Base-by-base conservation (phyloP, 1,139 yeast species). In the Scheffersomyces lignicola region DNA sequence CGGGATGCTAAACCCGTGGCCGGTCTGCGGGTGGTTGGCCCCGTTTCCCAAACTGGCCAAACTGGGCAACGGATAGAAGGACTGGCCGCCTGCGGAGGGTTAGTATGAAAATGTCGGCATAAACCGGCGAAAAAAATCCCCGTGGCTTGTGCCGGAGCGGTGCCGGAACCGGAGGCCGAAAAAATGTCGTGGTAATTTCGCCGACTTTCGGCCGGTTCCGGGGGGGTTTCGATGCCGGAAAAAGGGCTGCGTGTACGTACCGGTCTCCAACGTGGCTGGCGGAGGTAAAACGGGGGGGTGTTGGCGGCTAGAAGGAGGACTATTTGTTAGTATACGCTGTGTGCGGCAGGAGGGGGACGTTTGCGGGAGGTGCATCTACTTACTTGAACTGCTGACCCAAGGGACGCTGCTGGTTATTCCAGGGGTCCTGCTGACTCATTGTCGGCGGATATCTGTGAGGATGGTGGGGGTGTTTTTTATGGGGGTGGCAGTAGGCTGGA, bases 281-380 rank as follows among this genome's bases (percentile, higher is more conserved):
- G 80, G 80, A 2, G 80, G 80, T 42, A 76, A 68, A 22, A 74
- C 76, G 7, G 80, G 77, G 10, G 78, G 76, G 39, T 65, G 69
- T 51, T 60, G 76, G 49, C 75, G 75, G 45, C 69, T 64, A 48
- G 32, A 37, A 18, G 13, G 22, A n/a, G 25, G 24, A 20, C n/a
- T 7, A 37, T n/a, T n/a, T 37, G 67, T 65, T 63, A 63, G 68
- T 62, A 52, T 10, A 24, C 10, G 4, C 11, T 14, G 13, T 18
- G 14, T 18, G 10, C 15, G 8, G 18, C 9, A 24, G 24, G 13
- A 16, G 24, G 11, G 13, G 6, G 25, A 17, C n/a, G n/a, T n/a
- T n/a, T n/a, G n/a, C n/a, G n/a, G n/a, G n/a, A 22, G 27, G 22
- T 16, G 18, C 17, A 12, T 11, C 33, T 45, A 68, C 76, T 44